Conservation (phyloP, 192 early-diverging fungal species). For the Phlyctochytrium arcticum region DNA sequence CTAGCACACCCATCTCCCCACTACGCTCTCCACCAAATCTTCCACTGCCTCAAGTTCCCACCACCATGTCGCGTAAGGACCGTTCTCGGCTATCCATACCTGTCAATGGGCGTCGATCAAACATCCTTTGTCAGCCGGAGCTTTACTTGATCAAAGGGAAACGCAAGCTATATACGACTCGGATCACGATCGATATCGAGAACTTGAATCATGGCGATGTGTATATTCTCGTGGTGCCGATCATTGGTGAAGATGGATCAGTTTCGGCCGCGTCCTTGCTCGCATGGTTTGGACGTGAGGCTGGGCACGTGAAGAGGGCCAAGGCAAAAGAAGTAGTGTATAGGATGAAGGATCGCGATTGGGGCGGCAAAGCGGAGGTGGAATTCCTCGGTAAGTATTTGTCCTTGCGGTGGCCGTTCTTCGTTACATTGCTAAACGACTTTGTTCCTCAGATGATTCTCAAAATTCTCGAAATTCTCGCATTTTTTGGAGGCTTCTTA, state of each 20-base stretch:
- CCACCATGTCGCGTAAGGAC: no score
- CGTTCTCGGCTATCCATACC: background rate
- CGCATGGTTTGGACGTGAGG: constrained; percentile 21
- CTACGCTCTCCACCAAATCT: no score
- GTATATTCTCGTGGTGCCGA: constrained; percentile 22
- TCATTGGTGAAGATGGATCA: background rate
- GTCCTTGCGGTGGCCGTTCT: no score
- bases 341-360: constrained; percentile 29
- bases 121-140: background rate
- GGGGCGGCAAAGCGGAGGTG: constrained; percentile 30
- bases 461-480: background rate
- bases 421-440: no score
- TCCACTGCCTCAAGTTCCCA: no score
- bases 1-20: no score
- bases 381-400: constrained; percentile 12
- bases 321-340: constrained; percentile 27
- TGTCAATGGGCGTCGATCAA: background rate
- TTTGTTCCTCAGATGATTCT: background rate
- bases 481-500: constrained; percentile 2
- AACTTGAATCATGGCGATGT: constrained; percentile 23
- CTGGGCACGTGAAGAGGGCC: constrained; percentile 23
- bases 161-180: constrained; percentile 19
- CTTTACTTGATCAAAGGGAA: constrained; percentile 29
- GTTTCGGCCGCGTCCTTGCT: constrained; percentile 14
- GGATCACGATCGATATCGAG: background rate